Conservation (phyloP, 805 yeast species). For the Pichia cabralensis region DNA sequence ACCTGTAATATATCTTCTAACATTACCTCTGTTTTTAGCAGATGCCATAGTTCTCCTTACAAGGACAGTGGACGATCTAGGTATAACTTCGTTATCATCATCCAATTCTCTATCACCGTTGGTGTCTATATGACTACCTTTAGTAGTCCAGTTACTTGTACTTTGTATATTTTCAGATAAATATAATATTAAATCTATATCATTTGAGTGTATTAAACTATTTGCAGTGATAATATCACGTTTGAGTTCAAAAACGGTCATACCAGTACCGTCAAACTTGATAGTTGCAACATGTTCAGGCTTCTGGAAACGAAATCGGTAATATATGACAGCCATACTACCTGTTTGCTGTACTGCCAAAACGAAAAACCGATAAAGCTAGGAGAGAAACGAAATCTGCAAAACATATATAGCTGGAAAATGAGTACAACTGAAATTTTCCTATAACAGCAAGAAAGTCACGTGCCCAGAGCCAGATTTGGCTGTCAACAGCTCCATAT, state of each 20-base stretch:
- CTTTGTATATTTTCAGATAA: conserved; percentile 38
- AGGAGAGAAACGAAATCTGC: too few species aligned
- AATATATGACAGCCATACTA: conserved; percentile 47
- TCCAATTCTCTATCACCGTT: conserved; percentile 43
- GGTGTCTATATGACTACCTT: too few species aligned
- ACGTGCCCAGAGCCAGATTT: too few species aligned
- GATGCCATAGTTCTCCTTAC: conserved; percentile 71
- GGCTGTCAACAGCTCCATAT: too few species aligned
- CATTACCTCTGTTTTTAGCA: conserved; percentile 42
- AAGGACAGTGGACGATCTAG: conserved; percentile 75
- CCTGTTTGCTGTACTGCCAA: background rate
- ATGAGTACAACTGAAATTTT: too few species aligned
- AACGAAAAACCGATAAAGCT: background rate
- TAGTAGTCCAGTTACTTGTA: background rate
- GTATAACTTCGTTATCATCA: conserved; percentile 86
- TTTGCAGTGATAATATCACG: conserved; percentile 79
- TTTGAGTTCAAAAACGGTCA: conserved; percentile 88
- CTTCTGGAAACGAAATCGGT: conserved; percentile 76
- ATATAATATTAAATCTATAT: conserved; percentile 66
- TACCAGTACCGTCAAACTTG: conserved; percentile 92
- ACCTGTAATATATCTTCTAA: conserved; percentile 63
- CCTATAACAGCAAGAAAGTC: too few species aligned
- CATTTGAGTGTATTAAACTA: conserved; percentile 73
- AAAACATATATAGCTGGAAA: too few species aligned
- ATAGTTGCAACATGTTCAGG: conserved; percentile 54